Evolutionary conservation across 140 eudicot species (phyloP), one percentile per base, ranked within the genome.

Genomic region (Bidens hawaiensis): DNA sequence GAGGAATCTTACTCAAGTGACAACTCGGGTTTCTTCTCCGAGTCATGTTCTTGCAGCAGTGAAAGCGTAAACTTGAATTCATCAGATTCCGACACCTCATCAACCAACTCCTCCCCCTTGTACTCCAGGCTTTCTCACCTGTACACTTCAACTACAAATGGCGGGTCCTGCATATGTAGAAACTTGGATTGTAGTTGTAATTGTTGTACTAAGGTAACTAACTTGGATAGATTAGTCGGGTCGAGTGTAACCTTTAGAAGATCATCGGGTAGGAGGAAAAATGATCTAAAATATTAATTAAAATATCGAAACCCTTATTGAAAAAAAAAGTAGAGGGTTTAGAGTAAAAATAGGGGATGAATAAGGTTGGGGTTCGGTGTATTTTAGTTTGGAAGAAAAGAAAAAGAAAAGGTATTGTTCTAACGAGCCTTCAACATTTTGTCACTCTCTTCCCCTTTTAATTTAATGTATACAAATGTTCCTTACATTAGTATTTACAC

Each of bases 41-140:
- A 90, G 62, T 78, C 78, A 21, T 67, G 79, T 61, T 86, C 95
- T 28, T 78, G 78, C 68, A 86, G 94, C 76, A 86, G 95, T 0
- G 95, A 89, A 18, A 75, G 83, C 78, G 85, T 45, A 58, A 75
- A 53, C 75, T 31, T 72, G 68, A 77, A 65, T 23, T 82, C 85
- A 4, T 78, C 93, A 28, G 95, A 87, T 76, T 84, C 94, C 1
- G 96, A 84, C 65, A 84, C 89, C 13, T 79, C 96, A 3, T 82
- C 94, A 3, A 65, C 81, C 49, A 79, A 85, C 56, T 80, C 83
- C 2, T 83, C 95, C 10, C 88, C 91, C 13, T 26, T 80, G 82
- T 78, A 64, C 71, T 68, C 77, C 17, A 83, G 84, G 78, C 80
- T 59, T 64, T 67, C 85, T 58, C 79, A 71, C 45, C 74, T 77